Evolutionary conservation across 257 asterid genomes (phyloP), one percentile per base, ranked within the genome.

Genomic region (Nemophila menziesii): DNA sequence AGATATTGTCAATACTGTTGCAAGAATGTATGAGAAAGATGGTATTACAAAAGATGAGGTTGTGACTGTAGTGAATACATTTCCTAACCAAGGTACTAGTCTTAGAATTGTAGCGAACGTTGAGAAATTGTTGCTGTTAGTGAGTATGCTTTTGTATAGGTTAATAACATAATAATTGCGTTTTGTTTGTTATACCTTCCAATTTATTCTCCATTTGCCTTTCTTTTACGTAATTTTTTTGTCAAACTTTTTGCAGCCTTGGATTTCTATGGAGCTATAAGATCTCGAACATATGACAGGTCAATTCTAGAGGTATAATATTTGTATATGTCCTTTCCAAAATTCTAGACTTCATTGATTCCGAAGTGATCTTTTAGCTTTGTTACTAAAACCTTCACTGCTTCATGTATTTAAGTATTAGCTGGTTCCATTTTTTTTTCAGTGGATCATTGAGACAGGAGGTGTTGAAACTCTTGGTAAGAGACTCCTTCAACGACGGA

Each of bases 251-350:
- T 64, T 64, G 60, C 86, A 87, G 95, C 97, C 36, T 66, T 87
- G 83, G 97, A 87, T 56, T 83, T 87, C 58, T 87, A 77, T 64
- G 95, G 97, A 44, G 95, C 97, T 58, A 64, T 87, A 47, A 71
- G 97, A 65, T 83, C 95, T 44, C 72, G 97, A 64, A 87, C 95
- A 22, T 83, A 83, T 44, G 97, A 87, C 57, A 70, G 75, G 44
- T 80, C 93, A 43, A 72, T 83, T 58, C 52, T 83, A 40, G 62
- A 87, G 95, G 95, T 87, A 67, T 47, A 11, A 20, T 10, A 2
- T 29, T 29, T 29, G 36, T 7, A 29, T 29, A 10, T 29, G 36
- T 29, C 2, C 36, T 5, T 2, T 10, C 36, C 4, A 29, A 29
- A 21, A 17, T 38, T 15, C 14, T 1, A 11, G 9, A 19, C 26